Evolutionary conservation across 331 rosid genomes (phyloP).

Genomic region (Malus hybrid): DNA sequence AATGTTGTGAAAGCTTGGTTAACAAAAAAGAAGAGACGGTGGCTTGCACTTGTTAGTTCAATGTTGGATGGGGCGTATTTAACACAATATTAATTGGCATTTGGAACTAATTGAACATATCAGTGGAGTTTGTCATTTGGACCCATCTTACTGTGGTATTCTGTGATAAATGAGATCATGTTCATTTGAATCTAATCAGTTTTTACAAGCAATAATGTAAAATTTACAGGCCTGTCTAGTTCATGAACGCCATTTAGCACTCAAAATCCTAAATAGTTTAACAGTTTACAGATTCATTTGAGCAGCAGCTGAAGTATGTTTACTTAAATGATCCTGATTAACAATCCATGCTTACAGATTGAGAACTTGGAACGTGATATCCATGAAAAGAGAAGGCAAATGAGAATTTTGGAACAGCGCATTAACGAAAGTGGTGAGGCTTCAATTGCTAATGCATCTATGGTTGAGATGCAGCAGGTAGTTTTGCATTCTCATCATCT

Average conservation of each 20-base stretch:
- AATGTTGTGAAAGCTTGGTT: not conserved
- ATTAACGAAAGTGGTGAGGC: conserved; percentile 79
- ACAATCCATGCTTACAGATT: conserved; percentile 41
- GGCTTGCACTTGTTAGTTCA: not conserved
- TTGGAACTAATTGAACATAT: not conserved
- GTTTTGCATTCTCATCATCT: not conserved
- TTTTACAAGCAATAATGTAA: not conserved
- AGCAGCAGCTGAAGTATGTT: not conserved
- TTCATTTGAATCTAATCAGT: not conserved
- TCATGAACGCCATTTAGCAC: not conserved
- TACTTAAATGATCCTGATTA: conserved; percentile 1
- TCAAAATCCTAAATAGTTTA: not conserved
- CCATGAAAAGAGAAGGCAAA: conserved; percentile 83
- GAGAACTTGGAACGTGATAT: conserved; percentile 84
- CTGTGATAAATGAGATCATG: not conserved
- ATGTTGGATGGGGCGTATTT: not conserved
- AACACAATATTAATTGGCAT: not conserved
- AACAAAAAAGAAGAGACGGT: not conserved
- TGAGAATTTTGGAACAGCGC: conserved; percentile 77
- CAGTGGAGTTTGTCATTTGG: not conserved
- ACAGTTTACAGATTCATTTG: not conserved
- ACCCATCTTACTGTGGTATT: not conserved
- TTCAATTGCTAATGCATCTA: conserved; percentile 63
- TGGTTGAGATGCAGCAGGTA: conserved; percentile 99
- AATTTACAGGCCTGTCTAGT: not conserved